These are phyloP conservation scores for Eimeria acervulina DNA, from an alignment of 169 alveolate genomes.

Conservation along the genomic window DNA sequence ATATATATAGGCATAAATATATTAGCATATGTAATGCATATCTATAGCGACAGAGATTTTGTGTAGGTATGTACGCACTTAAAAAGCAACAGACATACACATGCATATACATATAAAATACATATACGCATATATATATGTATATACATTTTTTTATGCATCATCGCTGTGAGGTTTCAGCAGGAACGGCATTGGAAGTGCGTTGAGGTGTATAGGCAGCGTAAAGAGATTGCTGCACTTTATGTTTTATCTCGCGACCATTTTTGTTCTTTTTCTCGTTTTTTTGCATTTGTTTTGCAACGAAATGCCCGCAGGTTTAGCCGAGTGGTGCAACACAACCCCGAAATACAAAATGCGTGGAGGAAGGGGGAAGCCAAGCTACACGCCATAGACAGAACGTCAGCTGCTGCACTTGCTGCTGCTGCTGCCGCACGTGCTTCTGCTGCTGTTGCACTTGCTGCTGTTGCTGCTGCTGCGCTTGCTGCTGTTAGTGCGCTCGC, in stretches of 20 bases:
- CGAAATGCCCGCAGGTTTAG: slow-evolving; percentile 9
- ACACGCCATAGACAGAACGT: slow-evolving; percentile 18
- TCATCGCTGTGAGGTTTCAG: no score
- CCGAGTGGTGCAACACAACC: background rate
- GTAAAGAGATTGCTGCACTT: no score
- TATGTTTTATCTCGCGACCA: background rate
- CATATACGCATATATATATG: no score
- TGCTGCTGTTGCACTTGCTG: background rate
- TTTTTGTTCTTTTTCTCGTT: background rate
- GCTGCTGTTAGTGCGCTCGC: slow-evolving; percentile 4
- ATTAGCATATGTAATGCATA: no score
- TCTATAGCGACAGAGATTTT: background rate
- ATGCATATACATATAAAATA: no score
- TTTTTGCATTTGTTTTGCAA: no score
- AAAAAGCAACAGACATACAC: no score
- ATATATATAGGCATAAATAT: no score
- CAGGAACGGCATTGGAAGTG: no score
- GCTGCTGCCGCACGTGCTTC: slow-evolving; percentile 37
- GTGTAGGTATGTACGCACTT: background rate
- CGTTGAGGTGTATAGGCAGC: no score
- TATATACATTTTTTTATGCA: no score
- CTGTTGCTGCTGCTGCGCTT: slow-evolving; percentile 10
- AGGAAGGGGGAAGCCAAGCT: background rate
- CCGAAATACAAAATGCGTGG: background rate
- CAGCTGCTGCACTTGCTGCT: slow-evolving; percentile 57